phyloP scores from a whole-genome alignment of 129 eudicot genomes.

The Daucus carota region DH1_v3.0 NC_030387.2:6624001-6624500 shows the following conservation, averaged over 20 bases:
- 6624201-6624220: conserved; percentile 44
- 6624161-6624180: conserved; percentile 42
- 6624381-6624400: background rate
- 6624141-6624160: conserved; percentile 16
- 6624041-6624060: conserved; percentile 30
- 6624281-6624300: conserved; percentile 78
- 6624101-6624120: conserved; percentile 29
- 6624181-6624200: conserved; percentile 58
- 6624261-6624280: conserved; percentile 70
- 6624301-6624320: conserved; percentile 20
- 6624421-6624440: conserved; percentile 11
- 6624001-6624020: conserved; percentile 19
- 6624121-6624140: conserved; percentile 30
- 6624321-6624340: conserved; percentile 7
- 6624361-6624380: conserved; percentile 3
- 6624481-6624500: background rate
- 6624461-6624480: conserved; percentile 13
- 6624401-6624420: background rate
- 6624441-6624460: conserved; percentile 24
- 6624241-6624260: conserved; percentile 77
- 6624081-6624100: conserved; percentile 36
- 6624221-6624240: conserved; percentile 48
- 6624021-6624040: conserved; percentile 41
- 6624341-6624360: conserved; percentile 1
- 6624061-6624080: conserved; percentile 32